Percentiles rank a stretch among this genome's conserved stretches.
Evolutionary conservation across 768 basidiomycete species (phyloP).

Genomic region (Leucocoprinus sp.): DNA sequence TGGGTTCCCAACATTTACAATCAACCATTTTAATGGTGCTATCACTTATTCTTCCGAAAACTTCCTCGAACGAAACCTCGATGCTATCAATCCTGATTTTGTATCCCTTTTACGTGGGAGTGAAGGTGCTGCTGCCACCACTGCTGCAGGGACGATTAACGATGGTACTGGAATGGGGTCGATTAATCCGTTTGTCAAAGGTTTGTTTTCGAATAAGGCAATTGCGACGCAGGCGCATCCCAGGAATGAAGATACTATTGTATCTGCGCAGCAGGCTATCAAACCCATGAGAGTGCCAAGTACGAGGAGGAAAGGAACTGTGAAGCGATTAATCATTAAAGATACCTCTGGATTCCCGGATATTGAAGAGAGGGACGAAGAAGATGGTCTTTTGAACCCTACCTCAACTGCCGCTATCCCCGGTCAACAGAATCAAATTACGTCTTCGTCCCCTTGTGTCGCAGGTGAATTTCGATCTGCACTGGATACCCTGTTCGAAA

Average conservation of each 20-base stretch:
- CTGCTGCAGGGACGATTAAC: not conserved
- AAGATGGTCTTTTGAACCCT: conserved; percentile 26
- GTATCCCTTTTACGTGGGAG: conserved; percentile 79
- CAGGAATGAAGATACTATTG: conserved; percentile 89
- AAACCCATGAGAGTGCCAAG: conserved; percentile 94
- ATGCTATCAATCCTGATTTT: conserved; percentile 88
- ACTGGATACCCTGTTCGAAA: conserved; percentile 78
- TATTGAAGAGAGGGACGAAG: conserved; percentile 46
- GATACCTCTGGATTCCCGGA: conserved; percentile 28
- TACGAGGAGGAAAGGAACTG: conserved; percentile 69
- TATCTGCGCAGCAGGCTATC: conserved; percentile 86
- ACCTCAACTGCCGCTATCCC: not conserved
- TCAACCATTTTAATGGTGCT: conserved; percentile 87
- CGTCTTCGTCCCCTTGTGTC: conserved; percentile 47
- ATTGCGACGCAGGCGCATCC: conserved; percentile 93
- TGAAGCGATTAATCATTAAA: conserved; percentile 50
- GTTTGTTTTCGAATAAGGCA: conserved; percentile 79
- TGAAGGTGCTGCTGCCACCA: conserved; percentile 28
- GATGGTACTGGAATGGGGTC: conserved; percentile 57
- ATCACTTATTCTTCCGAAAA: conserved; percentile 88
- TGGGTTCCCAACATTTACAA: conserved; percentile 80
- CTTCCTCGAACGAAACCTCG: conserved; percentile 84
- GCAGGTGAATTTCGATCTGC: conserved; percentile 85
- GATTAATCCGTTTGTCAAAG: conserved; percentile 85
- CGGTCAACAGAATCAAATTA: not conserved